A percentile compares a stretch with the other conserved stretches of the same genome.
These are phyloP conservation scores for Begonia masoniana DNA, from an alignment of 306 rosid species.

Conservation along the genomic window DNA sequence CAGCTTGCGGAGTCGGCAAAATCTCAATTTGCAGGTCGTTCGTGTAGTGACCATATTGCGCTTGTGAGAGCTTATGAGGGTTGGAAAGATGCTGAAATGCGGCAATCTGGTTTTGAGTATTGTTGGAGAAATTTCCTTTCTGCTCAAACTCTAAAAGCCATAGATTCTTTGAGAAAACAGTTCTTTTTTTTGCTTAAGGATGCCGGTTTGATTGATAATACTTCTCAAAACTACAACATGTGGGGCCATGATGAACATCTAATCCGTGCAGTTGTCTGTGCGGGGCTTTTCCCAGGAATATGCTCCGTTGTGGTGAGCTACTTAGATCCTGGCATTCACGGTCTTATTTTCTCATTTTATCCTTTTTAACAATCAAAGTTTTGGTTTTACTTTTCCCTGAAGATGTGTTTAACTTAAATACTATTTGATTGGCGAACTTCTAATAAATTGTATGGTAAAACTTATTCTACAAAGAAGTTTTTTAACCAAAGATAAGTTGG, in stretches of 20 bases:
- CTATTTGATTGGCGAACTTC: too few relatives aligned
- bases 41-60: slow-evolving; percentile 82
- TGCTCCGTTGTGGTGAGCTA: slow-evolving; percentile 85
- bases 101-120: slow-evolving; percentile 61
- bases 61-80: slow-evolving; percentile 77
- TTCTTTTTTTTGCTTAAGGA: slow-evolving; percentile 67
- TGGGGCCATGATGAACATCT: slow-evolving; percentile 68
- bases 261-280: slow-evolving; percentile 63
- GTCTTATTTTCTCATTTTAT: not conserved
- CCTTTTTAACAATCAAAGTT: not conserved
- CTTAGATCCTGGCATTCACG: not conserved
- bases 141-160: slow-evolving; percentile 67
- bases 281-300: slow-evolving; percentile 79
- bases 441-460: too few relatives aligned
- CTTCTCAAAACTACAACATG: slow-evolving; percentile 29
- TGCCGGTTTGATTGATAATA: slow-evolving; percentile 47
- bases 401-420: too few relatives aligned
- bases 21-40: slow-evolving; percentile 33
- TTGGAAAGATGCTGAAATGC: slow-evolving; percentile 74
- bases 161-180: slow-evolving; percentile 79
- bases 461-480: too few relatives aligned
- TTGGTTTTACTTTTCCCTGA: not conserved
- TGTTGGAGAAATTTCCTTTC: slow-evolving; percentile 94
- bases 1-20: slow-evolving; percentile 38
- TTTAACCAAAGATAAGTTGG: too few relatives aligned